Evolutionary conservation across 805 yeast genomes (phyloP), one percentile per base, ranked within the genome.

Genomic region (Metschnikowia matae): DNA sequence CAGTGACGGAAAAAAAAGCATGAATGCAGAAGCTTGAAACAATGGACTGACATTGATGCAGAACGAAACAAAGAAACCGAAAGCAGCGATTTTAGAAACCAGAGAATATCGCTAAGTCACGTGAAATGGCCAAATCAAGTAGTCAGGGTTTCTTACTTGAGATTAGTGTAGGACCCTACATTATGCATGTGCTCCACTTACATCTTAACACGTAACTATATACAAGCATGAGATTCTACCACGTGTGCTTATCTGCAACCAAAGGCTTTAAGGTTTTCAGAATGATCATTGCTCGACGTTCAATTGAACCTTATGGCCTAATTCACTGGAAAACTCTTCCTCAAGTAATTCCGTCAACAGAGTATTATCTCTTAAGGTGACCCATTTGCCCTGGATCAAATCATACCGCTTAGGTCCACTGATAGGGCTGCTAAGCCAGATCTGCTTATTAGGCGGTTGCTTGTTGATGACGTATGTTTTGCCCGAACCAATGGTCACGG

Each of bases 371-470:
- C 98, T 78, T 49, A 86, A 65, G 11, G 91, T 85, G 11, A 83
- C 69, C 99, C 99, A 94, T 49, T 75, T 71, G 3, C 87, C 87
- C 39, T 81, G 77, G 40, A 86, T 75, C 54, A 79, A 80, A 65
- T 94, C 98, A 50, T 54, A 60, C 49, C 77, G 61, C 62, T 90
- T 89, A 5, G 99, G 99, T 0, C 99, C 99, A 6, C 95, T 86
- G 3, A 89, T 63, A 0, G 99, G 99, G 40, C 96, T 87, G 52
- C 95, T 82, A 48, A 92, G 76, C 99, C 99, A 94, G 31, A 94
- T 85, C 66, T 94, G 99, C 68, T 88, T 86, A 69, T 90, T 94
- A 3, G 99, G 97, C 1, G 99, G 99, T 69, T 94, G 98, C 63
- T 90, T 92, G 72, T 94, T 94, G 63, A 94, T 84, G 29, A 94